Conservation (phyloP, 2,329 filamentous ascomycete genomes). For the Cercospora zeae-maydis region DNA sequence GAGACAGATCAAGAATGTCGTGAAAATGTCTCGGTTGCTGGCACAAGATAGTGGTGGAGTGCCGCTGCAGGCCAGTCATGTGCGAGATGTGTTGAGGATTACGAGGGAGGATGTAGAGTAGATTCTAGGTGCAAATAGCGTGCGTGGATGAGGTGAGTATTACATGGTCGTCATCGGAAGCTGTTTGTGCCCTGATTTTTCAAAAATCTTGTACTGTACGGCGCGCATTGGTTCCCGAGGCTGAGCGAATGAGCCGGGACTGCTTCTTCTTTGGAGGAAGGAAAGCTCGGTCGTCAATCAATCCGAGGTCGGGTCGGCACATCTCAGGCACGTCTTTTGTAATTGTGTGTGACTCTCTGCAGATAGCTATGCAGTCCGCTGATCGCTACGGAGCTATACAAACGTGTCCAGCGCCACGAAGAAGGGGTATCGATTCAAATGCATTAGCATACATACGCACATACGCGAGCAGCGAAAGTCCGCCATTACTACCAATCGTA, state of each 20-base stretch:
- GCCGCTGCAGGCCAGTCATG: not conserved
- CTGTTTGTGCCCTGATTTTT: too few relatives aligned
- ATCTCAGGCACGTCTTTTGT: too few relatives aligned
- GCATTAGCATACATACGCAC: not conserved
- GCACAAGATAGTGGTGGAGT: conserved; percentile 11
- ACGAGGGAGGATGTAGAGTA: conserved; percentile 5
- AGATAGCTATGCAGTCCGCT: not conserved
- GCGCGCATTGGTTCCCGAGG: too few relatives aligned
- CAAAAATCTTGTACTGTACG: too few relatives aligned
- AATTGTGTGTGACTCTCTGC: too few relatives aligned
- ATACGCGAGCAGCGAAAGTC: not conserved
- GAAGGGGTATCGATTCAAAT: not conserved
- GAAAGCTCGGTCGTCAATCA: too few relatives aligned
- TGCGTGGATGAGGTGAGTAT: not conserved
- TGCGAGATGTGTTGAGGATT: conserved; percentile 4
- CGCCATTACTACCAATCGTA: not conserved
- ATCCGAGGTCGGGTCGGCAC: too few relatives aligned
- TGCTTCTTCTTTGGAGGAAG: too few relatives aligned
- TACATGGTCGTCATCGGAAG: too few relatives aligned
- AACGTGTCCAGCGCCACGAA: not conserved
- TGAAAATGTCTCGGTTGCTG: conserved; percentile 22
- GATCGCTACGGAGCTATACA: too few relatives aligned
- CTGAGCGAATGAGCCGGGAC: too few relatives aligned
- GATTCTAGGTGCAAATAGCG: too few relatives aligned
- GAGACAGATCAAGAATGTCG: conserved; percentile 22